Base-by-base conservation (phyloP, 352 stramenopile genomes). In the Pythium dissimile region DNA sequence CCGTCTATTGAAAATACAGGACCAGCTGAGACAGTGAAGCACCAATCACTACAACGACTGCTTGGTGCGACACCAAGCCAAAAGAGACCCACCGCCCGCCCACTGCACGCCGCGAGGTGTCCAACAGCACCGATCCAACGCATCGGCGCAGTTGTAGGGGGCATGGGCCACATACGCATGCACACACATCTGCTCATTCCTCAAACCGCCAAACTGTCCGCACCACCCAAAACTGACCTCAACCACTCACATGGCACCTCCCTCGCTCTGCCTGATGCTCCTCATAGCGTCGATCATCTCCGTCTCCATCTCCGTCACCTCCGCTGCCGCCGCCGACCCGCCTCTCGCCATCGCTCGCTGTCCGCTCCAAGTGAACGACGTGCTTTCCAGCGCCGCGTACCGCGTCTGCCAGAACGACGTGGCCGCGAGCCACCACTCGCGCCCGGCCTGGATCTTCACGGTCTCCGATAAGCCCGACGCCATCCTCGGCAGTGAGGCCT, bases 401-500 rank as follows among this genome's bases (percentile, higher is more conserved):
- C 15, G 12, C 7, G 3, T 20, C 10, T 50, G 51, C 21, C 51
- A 50, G 38, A 28, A 24, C 16, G 37, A 59, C 28, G 41, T 50
- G 16, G 41, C 37, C 6, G 27, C 23, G 16, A 30, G 42, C 26
- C 26, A 13, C 26, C 38, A 49, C 5, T 18, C 16, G 21, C 30
- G 23, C 18, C 21, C 48, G 20, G n/a, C 48, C 15, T 59, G 51
- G 51, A 24, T 48, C 38, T 59, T 59, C 51, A 41, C 38, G 2
- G 13, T 41, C 15, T n/a, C 20, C 37, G 13, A 50, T 12, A 50
- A n/a, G n/a, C n/a, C 28, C 15, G 38, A 59, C 41, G 21, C 21
- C 12, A 28, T 59, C 26, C 51, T 50, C 51, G n/a, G 51, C 30
- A 59, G 51, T 21, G 51, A 49, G 26, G 51, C 51, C n/a, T 59